A percentile compares a stretch with the other conserved stretches of the same genome.
Evolutionary conservation across 164 flowering plant genomes (phyloP).

Genomic region (Akebia trifoliata): DNA sequence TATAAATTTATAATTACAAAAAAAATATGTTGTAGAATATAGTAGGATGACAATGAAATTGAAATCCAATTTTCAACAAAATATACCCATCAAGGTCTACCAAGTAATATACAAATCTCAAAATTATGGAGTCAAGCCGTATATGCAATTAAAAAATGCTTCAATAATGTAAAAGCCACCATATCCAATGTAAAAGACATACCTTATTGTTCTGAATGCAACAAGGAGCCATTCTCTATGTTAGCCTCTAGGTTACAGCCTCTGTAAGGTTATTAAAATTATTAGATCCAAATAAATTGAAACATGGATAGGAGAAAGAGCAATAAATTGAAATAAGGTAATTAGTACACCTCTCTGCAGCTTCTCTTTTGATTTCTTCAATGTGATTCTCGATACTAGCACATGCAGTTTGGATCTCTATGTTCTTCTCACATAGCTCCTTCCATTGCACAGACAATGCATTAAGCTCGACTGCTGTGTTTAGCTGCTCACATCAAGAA

Average conservation of each 20-base stretch:
- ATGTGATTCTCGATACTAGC: slow-evolving; percentile 48
- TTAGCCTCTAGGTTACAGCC: slow-evolving; percentile 62
- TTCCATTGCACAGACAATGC: slow-evolving; percentile 83
- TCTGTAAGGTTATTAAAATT: slow-evolving; percentile 25
- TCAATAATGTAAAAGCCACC: background rate
- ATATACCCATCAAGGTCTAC: too few species aligned
- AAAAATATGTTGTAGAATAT: too few species aligned
- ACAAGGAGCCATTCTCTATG: slow-evolving; percentile 37
- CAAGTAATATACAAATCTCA: too few species aligned
- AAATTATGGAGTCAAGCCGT: too few species aligned
- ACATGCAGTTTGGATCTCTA: slow-evolving; percentile 80
- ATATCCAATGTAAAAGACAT: background rate
- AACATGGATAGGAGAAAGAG: background rate
- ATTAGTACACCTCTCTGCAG: slow-evolving; percentile 61
- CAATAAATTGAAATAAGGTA: background rate
- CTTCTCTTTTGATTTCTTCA: slow-evolving; percentile 56
- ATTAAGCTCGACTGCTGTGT: slow-evolving; percentile 72
- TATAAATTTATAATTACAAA: too few species aligned
- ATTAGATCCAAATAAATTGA: slow-evolving; percentile 7
- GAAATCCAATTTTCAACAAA: too few species aligned
- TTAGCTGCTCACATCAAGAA: slow-evolving; percentile 62
- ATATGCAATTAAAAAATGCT: too few species aligned
- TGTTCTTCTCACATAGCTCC: slow-evolving; percentile 81
- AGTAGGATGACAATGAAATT: too few species aligned
- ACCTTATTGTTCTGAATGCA: slow-evolving; percentile 30